Conservation (phyloP, 139 green algal species). For the Chlamydomonas applanata region DNA sequence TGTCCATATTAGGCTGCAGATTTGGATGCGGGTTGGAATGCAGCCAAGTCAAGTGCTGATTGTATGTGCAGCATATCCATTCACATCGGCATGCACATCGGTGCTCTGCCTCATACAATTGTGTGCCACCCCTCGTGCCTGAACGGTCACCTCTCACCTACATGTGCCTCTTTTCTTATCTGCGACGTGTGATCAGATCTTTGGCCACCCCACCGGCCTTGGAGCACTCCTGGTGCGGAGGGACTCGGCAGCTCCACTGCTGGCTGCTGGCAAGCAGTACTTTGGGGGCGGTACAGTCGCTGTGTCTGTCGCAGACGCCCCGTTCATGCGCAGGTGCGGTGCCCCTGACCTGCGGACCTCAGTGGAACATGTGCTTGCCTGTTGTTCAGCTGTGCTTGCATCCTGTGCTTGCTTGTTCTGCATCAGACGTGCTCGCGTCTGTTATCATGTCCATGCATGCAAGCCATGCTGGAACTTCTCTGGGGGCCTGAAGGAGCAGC, state of each 20-base stretch:
- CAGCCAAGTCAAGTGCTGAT: too few species aligned
- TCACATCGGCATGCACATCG: too few species aligned
- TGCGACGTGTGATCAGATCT: neutral
- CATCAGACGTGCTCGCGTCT: too few species aligned
- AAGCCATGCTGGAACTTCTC: neutral
- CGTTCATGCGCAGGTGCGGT: too few species aligned
- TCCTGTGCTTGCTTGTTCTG: neutral
- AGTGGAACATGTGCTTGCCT: neutral
- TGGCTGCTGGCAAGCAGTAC: slow-evolving; percentile 61
- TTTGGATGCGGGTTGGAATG: too few species aligned
- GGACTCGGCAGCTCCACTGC: slow-evolving; percentile 40
- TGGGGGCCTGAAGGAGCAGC: neutral
- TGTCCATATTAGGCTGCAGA: too few species aligned
- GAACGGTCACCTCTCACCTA: neutral
- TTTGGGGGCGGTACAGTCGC: slow-evolving; percentile 85
- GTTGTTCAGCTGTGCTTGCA: neutral
- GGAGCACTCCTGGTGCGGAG: slow-evolving; percentile 77
- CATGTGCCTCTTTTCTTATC: neutral
- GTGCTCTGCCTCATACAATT: neutral
- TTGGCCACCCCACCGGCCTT: slow-evolving; percentile 56
- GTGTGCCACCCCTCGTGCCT: neutral
- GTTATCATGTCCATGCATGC: neutral
- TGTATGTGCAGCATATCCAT: too few species aligned
- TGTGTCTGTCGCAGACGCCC: slow-evolving; percentile 43
- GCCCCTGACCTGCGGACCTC: too few species aligned